Conservation (phyloP, 1,139 yeast genomes). For the Spathaspora sp. region DNA sequence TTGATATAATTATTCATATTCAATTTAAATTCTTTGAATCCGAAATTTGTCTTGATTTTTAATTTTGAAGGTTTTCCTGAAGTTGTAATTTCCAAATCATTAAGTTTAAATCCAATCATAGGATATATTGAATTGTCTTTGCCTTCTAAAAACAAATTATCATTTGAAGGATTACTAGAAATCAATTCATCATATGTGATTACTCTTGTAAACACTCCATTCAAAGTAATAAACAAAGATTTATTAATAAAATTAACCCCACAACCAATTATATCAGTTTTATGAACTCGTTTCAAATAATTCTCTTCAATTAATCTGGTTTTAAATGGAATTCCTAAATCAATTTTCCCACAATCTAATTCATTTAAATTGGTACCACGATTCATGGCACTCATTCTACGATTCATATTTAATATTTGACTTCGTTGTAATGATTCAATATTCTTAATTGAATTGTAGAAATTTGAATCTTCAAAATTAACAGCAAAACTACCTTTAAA, state of each 20-base stretch:
- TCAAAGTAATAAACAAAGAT: slow-evolving; percentile 74
- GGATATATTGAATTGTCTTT: slow-evolving; percentile 35
- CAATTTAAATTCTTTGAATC: slow-evolving; percentile 63
- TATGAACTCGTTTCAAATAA: slow-evolving; percentile 19
- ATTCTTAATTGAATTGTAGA: slow-evolving; percentile 38
- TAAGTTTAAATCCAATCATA: slow-evolving; percentile 41
- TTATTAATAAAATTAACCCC: slow-evolving; percentile 72
- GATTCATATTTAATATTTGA: slow-evolving; percentile 35
- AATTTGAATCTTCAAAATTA: slow-evolving; percentile 41
- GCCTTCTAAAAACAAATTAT: slow-evolving; percentile 23
- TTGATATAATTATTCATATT: slow-evolving; percentile 69
- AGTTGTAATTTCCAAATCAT: slow-evolving; percentile 20
- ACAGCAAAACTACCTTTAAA: slow-evolving; percentile 44
- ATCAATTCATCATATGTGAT: slow-evolving; percentile 32
- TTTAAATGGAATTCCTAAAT: slow-evolving; percentile 38
- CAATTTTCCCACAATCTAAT: slow-evolving; percentile 33
- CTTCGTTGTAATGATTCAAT: slow-evolving; percentile 32
- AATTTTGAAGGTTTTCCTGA: slow-evolving; percentile 11
- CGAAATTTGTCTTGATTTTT: slow-evolving; percentile 66
- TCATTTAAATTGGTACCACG: slow-evolving; percentile 27
- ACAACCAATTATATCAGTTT: slow-evolving; percentile 73
- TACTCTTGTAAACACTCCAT: slow-evolving; percentile 57
- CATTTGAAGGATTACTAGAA: slow-evolving; percentile 25
- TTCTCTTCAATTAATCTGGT: slow-evolving; percentile 18
- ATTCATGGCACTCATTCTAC: slow-evolving; percentile 36